A percentile compares a stretch with the other conserved stretches of the same genome.
These are phyloP conservation scores for Penicillium sp. DNA, from an alignment of 2,329 filamentous ascomycete genomes.

Conservation along the genomic window DNA sequence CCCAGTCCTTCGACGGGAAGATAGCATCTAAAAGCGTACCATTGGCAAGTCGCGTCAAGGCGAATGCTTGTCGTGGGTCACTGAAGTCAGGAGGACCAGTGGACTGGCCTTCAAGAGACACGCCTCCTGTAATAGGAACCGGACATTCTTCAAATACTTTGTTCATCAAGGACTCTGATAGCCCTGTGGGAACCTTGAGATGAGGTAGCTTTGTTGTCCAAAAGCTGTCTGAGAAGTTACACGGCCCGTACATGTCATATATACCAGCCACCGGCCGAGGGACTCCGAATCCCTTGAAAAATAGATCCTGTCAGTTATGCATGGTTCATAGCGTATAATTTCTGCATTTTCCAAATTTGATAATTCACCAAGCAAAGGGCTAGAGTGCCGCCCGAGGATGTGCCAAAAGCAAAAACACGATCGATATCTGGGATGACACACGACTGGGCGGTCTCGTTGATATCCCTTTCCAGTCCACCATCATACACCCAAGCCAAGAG, in stretches of 20 bases:
- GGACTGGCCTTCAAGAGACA: neutral
- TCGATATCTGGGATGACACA: neutral
- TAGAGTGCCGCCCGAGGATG: neutral
- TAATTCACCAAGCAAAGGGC: neutral
- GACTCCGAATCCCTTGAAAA: neutral
- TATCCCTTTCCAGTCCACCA: neutral
- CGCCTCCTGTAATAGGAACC: neutral
- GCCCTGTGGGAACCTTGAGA: neutral
- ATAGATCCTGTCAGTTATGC: neutral
- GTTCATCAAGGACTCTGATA: neutral
- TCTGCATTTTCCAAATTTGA: neutral
- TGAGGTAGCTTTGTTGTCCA: neutral
- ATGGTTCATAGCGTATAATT: neutral
- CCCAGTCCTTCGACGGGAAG: neutral
- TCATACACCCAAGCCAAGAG: neutral
- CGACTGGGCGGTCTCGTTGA: neutral
- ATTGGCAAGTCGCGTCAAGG: neutral
- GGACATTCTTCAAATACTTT: neutral
- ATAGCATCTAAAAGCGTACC: neutral
- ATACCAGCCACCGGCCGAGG: neutral
- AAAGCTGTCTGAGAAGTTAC: neutral
- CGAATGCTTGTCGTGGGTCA: neutral
- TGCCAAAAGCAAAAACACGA: neutral
- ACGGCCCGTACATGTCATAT: neutral
- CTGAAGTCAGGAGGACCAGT: neutral